Percentiles rank a stretch among this genome's conserved stretches.
Conservation (phyloP, 2,329 filamentous ascomycete species). For the Aspergillus thermomutatus region DNA sequence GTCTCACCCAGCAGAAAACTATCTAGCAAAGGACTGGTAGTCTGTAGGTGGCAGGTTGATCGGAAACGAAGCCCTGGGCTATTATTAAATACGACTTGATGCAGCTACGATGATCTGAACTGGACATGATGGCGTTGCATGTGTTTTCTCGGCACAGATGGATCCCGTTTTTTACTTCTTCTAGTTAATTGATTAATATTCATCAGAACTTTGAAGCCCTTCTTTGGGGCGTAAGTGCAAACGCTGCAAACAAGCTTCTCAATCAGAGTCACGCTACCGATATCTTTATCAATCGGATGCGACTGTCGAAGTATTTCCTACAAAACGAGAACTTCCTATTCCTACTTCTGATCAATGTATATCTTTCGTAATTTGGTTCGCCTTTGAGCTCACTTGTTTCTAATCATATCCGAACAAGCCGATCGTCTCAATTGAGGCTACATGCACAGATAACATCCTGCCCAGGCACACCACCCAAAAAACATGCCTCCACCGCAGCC, state of each 20-base stretch:
- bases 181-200: not conserved
- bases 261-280: not conserved
- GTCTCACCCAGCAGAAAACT: conserved; percentile 17
- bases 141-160: not conserved
- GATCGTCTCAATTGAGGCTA: conserved; percentile 3
- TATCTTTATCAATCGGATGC: not conserved
- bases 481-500: conserved; percentile 8
- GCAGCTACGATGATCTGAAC: not conserved
- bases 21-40: conserved; percentile 20
- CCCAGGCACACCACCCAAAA: not conserved
- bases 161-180: not conserved
- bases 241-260: conserved; percentile 15
- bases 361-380: not conserved
- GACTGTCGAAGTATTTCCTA: not conserved
- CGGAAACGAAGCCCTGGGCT: not conserved
- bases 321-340: not conserved
- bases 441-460: not conserved
- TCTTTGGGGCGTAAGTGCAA: conserved; percentile 5
- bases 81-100: not conserved
- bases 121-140: not conserved
- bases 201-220: not conserved
- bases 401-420: conserved; percentile 9
- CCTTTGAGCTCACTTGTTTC: not conserved
- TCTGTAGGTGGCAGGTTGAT: not conserved
- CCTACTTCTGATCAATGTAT: not conserved